Evolutionary conservation across 202 grass and related monocot species (phyloP).

Genomic region (Miscanthus sacchariflorus): DNA sequence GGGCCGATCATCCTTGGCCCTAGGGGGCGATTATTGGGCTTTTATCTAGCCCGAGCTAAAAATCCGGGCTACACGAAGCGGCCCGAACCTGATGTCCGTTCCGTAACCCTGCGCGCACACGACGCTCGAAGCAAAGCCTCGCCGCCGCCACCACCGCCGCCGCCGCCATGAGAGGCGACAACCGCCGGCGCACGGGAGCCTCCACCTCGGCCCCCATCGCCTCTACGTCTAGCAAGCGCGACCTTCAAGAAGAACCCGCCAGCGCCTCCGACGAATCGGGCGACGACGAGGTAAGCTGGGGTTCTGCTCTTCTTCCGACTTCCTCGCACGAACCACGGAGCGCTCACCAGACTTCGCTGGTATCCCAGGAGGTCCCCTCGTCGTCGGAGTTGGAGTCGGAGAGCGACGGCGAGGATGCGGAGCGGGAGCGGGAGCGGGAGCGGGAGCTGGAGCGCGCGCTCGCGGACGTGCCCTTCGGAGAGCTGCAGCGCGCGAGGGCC

Average conservation of each 20-base stretch:
- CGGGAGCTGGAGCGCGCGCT: constrained; percentile 68
- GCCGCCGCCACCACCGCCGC: constrained; percentile 25
- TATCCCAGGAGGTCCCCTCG: constrained; percentile 43
- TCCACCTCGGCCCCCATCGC: constrained; percentile 1
- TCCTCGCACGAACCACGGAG: not conserved
- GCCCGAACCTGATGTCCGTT: not conserved
- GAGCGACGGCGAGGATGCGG: constrained; percentile 46
- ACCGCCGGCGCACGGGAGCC: constrained; percentile 26
- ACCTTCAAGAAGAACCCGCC: not conserved
- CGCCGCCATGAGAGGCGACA: constrained; percentile 51
- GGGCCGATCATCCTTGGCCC: not conserved
- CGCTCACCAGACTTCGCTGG: not conserved
- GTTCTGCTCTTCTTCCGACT: not conserved
- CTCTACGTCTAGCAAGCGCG: constrained; percentile 28
- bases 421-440: constrained; percentile 40
- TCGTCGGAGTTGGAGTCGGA: constrained; percentile 52
- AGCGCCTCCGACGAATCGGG: constrained; percentile 24
- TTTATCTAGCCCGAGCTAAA: too few relatives aligned
- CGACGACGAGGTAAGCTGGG: constrained; percentile 42
- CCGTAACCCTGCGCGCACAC: not conserved
- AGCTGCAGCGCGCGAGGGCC: constrained; percentile 76
- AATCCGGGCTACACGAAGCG: not conserved
- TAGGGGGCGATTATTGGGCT: too few relatives aligned
- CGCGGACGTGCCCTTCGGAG: constrained; percentile 84
- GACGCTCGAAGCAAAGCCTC: not conserved